Base-by-base conservation (phyloP, 2,329 filamentous ascomycete genomes). In the Apiospora rasikravindrae region DNA sequence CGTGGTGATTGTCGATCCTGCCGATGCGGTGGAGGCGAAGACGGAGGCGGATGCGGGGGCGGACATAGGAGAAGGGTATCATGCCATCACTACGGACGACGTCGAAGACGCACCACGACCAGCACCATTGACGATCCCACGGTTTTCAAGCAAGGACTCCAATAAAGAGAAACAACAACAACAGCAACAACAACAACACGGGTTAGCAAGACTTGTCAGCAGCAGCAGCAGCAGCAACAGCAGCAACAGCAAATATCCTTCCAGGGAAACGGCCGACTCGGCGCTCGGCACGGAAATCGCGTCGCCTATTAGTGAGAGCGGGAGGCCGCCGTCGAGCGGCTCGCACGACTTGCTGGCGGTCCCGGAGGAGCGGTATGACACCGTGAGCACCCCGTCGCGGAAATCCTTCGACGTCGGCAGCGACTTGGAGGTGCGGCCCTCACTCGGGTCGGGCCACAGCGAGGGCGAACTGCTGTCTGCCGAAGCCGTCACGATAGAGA, bases 1-100 rank as follows among this genome's bases (percentile, higher is more conserved):
- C 45, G 85, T 82, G 24, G 82, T 85, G 67, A 73, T 88, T 5
- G 80, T 86, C 2, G 83, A 87, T 68, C 82, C 84, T 0, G 81
- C 80, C 19, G 76, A 76, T 67, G 78, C 80, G 33, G 74, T 73
- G 19, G 70, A 61, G 1, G 74, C 71, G 5, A 67, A 72, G 1
- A 73, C 71, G 5, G 68, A 72, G 1, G 74, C 71, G 5, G 78
- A 80, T 29, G 74, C 73, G 16, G 70, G 57, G 0, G 74, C 71
- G 5, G 67, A 73, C 26, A 64, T 69, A 14, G 66, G 70, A 24
- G 69, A 69, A 42, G 70, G 70, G 24, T 47, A 67, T n/a, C 67
- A 51, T 19, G 42, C 24, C 8, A 24, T 49, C 13, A 51, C 67
- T 16, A 37, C 67, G 29, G 67, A 64, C 22, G 33, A 64, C 22